Percentiles rank a stretch among this genome's conserved stretches.
Conservation (phyloP, 495 filamentous ascomycete species). For the Daldinia childiae region DNA sequence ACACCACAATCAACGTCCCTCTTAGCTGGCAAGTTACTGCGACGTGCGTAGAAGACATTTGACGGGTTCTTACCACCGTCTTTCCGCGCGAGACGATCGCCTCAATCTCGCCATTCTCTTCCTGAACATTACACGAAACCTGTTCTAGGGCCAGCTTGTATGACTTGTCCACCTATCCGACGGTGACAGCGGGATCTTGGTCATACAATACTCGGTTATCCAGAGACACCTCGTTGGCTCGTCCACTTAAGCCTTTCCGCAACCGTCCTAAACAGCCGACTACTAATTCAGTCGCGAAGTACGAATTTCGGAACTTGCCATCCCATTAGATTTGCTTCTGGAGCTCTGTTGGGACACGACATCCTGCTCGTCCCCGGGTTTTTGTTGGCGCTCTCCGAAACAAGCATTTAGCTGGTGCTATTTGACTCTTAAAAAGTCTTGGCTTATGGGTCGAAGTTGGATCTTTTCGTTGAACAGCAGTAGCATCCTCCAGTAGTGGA, state of each 20-base stretch:
- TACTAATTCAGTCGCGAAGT: conserved; percentile 42
- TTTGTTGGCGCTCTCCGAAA: conserved; percentile 50
- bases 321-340: conserved; percentile 33
- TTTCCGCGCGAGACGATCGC: conserved; percentile 27
- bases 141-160: conserved; percentile 45
- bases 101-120: conserved; percentile 33
- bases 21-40: conserved; percentile 18
- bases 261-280: conserved; percentile 45
- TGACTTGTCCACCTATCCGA: conserved; percentile 44
- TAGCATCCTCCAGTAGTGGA: conserved; percentile 43
- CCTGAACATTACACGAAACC: conserved; percentile 42
- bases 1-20: conserved; percentile 38
- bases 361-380: conserved; percentile 42
- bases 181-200: conserved; percentile 57
- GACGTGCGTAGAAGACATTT: conserved; percentile 30
- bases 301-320: conserved; percentile 45
- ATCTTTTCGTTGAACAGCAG: conserved; percentile 40
- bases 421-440: conserved; percentile 42
- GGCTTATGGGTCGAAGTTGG: conserved; percentile 38
- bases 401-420: conserved; percentile 44
- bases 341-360: conserved; percentile 42
- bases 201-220: conserved; percentile 53
- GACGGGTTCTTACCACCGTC: conserved; percentile 18
- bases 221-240: conserved; percentile 50
- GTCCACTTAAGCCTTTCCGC: conserved; percentile 39